phyloP scores from a whole-genome alignment of 1,284 basidiomycete species.

The Pseudomicrostroma phylloplanum region DNA sequence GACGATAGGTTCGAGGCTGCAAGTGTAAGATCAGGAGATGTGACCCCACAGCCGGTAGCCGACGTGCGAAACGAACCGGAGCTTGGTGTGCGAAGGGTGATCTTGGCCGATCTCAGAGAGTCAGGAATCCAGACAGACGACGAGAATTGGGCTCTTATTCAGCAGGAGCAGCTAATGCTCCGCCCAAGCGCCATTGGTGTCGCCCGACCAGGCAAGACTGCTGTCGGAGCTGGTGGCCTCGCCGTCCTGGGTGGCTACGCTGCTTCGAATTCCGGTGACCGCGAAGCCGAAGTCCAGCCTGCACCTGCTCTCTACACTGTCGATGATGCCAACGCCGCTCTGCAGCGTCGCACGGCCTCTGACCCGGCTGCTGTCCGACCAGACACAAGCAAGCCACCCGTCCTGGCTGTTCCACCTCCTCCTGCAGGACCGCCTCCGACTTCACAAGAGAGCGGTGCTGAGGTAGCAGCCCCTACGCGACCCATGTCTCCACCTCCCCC shows the following conservation, averaged over 20 bases:
- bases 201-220: background rate
- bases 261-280: conserved; percentile 20
- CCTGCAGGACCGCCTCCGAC: conserved; percentile 38
- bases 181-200: conserved; percentile 1
- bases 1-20: too few relatives aligned
- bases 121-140: conserved; percentile 35
- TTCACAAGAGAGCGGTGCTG: background rate
- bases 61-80: conserved; percentile 18
- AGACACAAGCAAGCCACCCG: conserved; percentile 35
- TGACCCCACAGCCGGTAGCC: background rate
- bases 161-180: conserved; percentile 13
- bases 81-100: conserved; percentile 5
- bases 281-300: conserved; percentile 9
- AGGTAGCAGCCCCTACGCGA: conserved; percentile 7
- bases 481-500: conserved; percentile 38
- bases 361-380: too few relatives aligned
- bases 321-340: conserved; percentile 26
- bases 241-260: conserved; percentile 5
- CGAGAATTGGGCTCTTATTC: conserved; percentile 23
- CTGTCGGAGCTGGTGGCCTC: conserved; percentile 3
- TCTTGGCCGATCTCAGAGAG: conserved; percentile 27
- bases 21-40: too few relatives aligned
- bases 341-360: background rate
- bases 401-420: conserved; percentile 37
- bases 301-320: conserved; percentile 26